These are phyloP conservation scores for Linaria vulgaris DNA, from an alignment of 257 asterid genomes.

Conservation along the genomic window DNA sequence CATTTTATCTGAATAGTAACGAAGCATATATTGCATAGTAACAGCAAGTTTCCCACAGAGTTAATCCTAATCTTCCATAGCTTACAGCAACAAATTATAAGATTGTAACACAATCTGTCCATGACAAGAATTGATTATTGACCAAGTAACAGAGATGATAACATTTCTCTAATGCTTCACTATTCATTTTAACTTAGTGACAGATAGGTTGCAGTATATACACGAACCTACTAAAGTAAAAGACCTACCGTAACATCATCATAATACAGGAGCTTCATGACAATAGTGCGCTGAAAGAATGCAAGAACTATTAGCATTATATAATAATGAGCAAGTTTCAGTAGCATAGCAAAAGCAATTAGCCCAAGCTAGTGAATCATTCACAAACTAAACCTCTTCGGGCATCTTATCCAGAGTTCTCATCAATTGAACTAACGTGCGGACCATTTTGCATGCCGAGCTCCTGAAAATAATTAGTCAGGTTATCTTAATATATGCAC, in stretches of 20 bases:
- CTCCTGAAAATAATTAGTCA: slow-evolving; percentile 54
- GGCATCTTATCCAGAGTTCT: slow-evolving; percentile 97
- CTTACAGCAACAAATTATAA: no score
- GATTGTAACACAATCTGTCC: no score
- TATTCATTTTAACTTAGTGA: neutral
- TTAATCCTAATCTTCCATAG: no score
- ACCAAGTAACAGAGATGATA: slow-evolving; percentile 12
- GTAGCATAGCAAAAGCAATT: no score
- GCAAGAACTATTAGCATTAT: slow-evolving; percentile 26
- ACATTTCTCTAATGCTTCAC: neutral
- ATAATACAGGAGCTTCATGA: slow-evolving; percentile 91
- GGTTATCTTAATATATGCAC: slow-evolving; percentile 5
- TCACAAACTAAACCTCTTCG: no score
- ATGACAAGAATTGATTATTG: no score
- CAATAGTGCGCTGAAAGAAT: slow-evolving; percentile 74
- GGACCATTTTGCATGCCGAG: slow-evolving; percentile 95
- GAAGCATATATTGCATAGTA: no score
- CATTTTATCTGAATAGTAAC: no score
- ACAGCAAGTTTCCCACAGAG: no score
- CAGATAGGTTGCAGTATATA: slow-evolving; percentile 7
- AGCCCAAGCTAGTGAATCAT: no score
- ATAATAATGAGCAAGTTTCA: no score
- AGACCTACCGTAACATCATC: slow-evolving; percentile 83
- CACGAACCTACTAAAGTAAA: slow-evolving; percentile 22
- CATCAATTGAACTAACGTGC: slow-evolving; percentile 81